phyloP scores from a whole-genome alignment of 371 early-diverging fungal genomes.

The Mucor racemosus region DNA sequence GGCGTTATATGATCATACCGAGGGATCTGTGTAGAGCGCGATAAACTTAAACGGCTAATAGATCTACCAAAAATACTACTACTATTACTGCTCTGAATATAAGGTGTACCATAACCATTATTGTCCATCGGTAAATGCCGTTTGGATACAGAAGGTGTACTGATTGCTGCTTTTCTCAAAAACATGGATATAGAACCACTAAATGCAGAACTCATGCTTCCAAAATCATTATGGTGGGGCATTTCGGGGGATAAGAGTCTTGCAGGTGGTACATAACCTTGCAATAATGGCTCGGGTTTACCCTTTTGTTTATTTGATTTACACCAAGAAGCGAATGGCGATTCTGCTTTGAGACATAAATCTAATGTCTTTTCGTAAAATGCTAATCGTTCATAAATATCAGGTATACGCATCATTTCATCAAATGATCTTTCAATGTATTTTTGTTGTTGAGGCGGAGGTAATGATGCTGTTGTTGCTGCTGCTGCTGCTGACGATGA shows the following conservation, averaged over 20 bases:
- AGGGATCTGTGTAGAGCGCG: slow-evolving; percentile 24
- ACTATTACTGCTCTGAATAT: slow-evolving; percentile 3
- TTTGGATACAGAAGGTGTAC: slow-evolving; percentile 3
- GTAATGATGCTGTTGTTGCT: neutral
- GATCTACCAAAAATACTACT: slow-evolving; percentile 27
- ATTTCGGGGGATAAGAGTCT: slow-evolving; percentile 19
- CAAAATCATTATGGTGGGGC: slow-evolving; percentile 9
- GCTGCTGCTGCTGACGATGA: slow-evolving; percentile 6
- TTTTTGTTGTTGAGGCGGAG: slow-evolving; percentile 18
- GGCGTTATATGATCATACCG: slow-evolving; percentile 17
- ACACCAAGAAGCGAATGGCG: slow-evolving; percentile 32
- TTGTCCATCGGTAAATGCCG: neutral
- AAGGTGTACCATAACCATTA: neutral
- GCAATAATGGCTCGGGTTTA: slow-evolving; percentile 24
- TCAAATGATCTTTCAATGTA: slow-evolving; percentile 38
- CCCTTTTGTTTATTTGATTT: slow-evolving; percentile 28
- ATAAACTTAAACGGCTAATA: slow-evolving; percentile 20
- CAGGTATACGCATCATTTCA: slow-evolving; percentile 49
- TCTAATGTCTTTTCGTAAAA: slow-evolving; percentile 43
- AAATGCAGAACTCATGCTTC: slow-evolving; percentile 16
- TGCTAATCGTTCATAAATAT: slow-evolving; percentile 35
- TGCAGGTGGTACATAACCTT: slow-evolving; percentile 37
- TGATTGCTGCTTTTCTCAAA: slow-evolving; percentile 23
- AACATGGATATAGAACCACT: slow-evolving; percentile 27
- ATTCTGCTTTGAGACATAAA: slow-evolving; percentile 35